A percentile compares a stretch with the other conserved stretches of the same genome.
Evolutionary conservation across 2,329 filamentous ascomycete genomes (phyloP).

Genomic region (Neonectria sp.): DNA sequence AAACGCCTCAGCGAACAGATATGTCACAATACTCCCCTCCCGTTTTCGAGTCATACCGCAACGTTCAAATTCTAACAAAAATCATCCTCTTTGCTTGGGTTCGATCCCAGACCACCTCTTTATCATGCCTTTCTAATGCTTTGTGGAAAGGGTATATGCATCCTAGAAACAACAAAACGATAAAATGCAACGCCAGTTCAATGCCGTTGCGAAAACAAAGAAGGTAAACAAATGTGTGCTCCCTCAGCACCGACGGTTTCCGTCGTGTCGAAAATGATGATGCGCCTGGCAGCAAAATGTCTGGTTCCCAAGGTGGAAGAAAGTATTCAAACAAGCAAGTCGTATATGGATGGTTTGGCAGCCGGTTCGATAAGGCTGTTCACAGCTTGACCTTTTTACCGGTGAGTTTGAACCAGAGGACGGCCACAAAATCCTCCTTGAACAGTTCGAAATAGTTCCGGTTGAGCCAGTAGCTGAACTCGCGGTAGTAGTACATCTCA

Average conservation of each 20-base stretch:
- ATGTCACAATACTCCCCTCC: constrained; percentile 1
- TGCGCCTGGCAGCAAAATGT: constrained; percentile 1
- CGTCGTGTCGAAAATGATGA: constrained; percentile 5
- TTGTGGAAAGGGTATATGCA: constrained; percentile 30
- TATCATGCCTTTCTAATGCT: constrained; percentile 19
- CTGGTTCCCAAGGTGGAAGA: constrained; percentile 9
- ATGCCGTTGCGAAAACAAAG: constrained; percentile 11
- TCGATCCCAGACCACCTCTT: constrained; percentile 1
- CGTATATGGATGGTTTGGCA: constrained; percentile 3
- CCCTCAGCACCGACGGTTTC: constrained; percentile 1
- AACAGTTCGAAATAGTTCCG: constrained; percentile 84
- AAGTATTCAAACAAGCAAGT: constrained; percentile 21
- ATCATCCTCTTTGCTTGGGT: not conserved
- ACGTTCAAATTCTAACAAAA: constrained; percentile 1
- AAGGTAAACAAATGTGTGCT: constrained; percentile 12
- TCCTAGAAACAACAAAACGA: constrained; percentile 20
- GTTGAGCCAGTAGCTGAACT: constrained; percentile 92
- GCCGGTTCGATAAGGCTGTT: constrained; percentile 15
- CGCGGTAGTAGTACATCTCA: constrained; percentile 96
- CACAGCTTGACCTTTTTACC: constrained; percentile 73
- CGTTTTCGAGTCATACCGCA: not conserved
- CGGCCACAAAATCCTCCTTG: constrained; percentile 76
- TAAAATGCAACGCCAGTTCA: constrained; percentile 22
- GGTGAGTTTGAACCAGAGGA: constrained; percentile 75
- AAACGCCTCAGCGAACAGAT: not conserved